Conservation (phyloP, 2,329 filamentous ascomycete genomes). For the Penicillium sp. region DNA sequence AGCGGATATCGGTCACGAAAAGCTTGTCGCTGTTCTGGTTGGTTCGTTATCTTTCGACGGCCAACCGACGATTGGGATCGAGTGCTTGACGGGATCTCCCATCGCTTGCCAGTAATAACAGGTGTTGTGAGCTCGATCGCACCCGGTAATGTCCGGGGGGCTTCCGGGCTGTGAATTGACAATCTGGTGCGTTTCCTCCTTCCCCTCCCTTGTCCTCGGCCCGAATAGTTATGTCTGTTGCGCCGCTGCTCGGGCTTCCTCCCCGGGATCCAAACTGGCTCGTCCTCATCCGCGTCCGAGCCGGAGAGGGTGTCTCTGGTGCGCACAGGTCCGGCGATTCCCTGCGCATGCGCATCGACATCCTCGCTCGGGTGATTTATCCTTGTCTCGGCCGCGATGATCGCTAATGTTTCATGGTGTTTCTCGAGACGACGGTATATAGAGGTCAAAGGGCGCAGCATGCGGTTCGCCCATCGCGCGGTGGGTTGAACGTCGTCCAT, state of each 20-base stretch:
- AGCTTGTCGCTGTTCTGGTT: conserved; percentile 21
- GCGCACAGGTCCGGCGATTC: conserved; percentile 2
- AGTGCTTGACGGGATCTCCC: conserved; percentile 20
- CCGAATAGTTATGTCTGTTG: conserved; percentile 39
- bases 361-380: conserved; percentile 12
- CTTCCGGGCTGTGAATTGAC: conserved; percentile 37
- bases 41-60: conserved; percentile 1
- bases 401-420: conserved; percentile 35
- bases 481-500: conserved; percentile 42
- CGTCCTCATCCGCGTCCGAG: conserved; percentile 37
- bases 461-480: conserved; percentile 45
- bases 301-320: conserved; percentile 18
- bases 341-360: conserved; percentile 1
- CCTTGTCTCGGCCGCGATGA: conserved; percentile 25
- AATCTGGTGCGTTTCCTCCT: conserved; percentile 28
- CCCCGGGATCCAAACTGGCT: conserved; percentile 43
- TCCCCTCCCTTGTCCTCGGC: conserved; percentile 25
- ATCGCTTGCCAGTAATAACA: conserved; percentile 38
- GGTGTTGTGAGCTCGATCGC: conserved; percentile 45
- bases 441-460: conserved; percentile 43
- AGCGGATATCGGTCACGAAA: conserved; percentile 28
- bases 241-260: conserved; percentile 31
- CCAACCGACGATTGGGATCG: conserved; percentile 20
- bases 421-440: conserved; percentile 42
- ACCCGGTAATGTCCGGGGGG: conserved; percentile 36